A percentile compares a stretch with the other conserved stretches of the same genome.
Evolutionary conservation across 2,329 filamentous ascomycete genomes (phyloP).

Genomic region (Tolypocladium pustulatum): DNA sequence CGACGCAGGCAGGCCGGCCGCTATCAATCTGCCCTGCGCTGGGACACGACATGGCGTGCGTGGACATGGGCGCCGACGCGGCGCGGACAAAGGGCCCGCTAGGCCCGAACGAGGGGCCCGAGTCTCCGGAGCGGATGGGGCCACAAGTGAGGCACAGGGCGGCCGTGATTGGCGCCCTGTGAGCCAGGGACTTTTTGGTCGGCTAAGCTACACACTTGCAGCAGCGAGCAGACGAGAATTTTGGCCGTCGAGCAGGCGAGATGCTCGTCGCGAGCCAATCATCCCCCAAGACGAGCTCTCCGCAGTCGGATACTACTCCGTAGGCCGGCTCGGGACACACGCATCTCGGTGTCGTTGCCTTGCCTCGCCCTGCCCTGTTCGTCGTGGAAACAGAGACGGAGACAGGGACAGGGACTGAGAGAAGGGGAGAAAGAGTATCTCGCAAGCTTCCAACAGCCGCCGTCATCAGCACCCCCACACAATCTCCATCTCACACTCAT

Average conservation of each 20-base stretch:
- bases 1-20: not conserved
- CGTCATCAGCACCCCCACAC: not conserved
- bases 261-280: not conserved
- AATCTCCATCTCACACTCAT: not conserved
- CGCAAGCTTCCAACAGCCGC: not conserved
- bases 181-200: not conserved
- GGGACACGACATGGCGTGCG: conserved; percentile 1
- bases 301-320: not conserved
- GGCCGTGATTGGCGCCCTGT: not conserved
- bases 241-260: not conserved
- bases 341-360: not conserved
- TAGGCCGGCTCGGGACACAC: not conserved
- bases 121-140: not conserved
- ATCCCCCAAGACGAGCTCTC: not conserved
- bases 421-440: not conserved
- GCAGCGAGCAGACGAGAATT: not conserved
- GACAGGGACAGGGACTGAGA: no score
- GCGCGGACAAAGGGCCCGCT: conserved; percentile 5
- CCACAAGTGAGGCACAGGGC: not conserved
- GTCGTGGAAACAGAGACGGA: no score
- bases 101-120: not conserved
- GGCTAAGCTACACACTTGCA: not conserved
- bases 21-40: not conserved
- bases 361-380: not conserved
- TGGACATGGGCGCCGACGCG: conserved; percentile 2